phyloP scores from a whole-genome alignment of 371 early-diverging fungal genomes.

The Apophysomyces sp. region DNA sequence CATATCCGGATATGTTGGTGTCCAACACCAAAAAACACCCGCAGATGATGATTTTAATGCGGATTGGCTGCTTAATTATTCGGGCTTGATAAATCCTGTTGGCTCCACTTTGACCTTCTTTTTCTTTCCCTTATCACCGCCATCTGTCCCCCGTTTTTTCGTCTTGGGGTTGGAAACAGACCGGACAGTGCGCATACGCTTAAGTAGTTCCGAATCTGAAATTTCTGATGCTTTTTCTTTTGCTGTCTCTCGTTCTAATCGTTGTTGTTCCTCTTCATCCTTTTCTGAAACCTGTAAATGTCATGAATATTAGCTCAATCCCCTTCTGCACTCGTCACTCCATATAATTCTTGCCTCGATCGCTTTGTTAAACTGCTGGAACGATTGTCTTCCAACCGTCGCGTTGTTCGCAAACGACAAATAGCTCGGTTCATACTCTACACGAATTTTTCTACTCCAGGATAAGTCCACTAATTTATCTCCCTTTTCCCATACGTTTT shows the following conservation, averaged over 20 bases:
- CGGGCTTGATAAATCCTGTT: slow-evolving; percentile 20
- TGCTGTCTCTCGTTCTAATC: slow-evolving; percentile 23
- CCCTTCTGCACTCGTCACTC: too few species aligned
- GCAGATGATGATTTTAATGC: too few species aligned
- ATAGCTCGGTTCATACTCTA: slow-evolving; percentile 54
- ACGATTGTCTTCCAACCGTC: slow-evolving; percentile 47
- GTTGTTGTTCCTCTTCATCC: slow-evolving; percentile 16
- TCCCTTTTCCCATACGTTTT: slow-evolving; percentile 42
- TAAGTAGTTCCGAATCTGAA: slow-evolving; percentile 22
- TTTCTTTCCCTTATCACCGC: not conserved
- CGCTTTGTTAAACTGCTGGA: slow-evolving; percentile 48
- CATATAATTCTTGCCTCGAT: slow-evolving; percentile 30
- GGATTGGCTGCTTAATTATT: too few species aligned
- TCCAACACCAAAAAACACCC: too few species aligned
- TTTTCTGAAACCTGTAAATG: slow-evolving; percentile 6
- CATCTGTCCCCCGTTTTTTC: slow-evolving; percentile 4
- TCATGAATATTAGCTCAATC: not conserved
- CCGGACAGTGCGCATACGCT: slow-evolving; percentile 22
- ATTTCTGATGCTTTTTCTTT: slow-evolving; percentile 13
- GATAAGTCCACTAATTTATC: not conserved
- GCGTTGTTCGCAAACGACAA: slow-evolving; percentile 37
- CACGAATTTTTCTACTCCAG: slow-evolving; percentile 44
- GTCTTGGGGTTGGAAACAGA: slow-evolving; percentile 12
- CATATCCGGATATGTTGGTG: too few species aligned
- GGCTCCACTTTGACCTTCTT: slow-evolving; percentile 8